Conservation (phyloP, 345 rosid species). For the Erysimum cheiranthoides region DNA sequence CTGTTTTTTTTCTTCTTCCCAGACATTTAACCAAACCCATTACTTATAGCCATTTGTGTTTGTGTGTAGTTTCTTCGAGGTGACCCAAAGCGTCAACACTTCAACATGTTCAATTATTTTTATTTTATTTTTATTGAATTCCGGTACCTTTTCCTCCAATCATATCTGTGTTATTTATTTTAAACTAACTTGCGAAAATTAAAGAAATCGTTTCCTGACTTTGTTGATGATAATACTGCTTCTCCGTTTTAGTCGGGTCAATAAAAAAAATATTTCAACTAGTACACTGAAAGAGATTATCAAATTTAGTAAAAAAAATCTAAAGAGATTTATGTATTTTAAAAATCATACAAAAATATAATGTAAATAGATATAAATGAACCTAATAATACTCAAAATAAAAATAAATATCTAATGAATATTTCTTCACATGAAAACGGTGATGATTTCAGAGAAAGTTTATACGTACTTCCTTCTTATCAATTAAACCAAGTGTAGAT, state of each 20-base stretch:
- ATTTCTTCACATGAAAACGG: neutral
- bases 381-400: neutral
- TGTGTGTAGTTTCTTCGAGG: conserved; percentile 42
- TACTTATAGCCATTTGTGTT: conserved; percentile 44
- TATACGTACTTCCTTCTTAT: neutral
- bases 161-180: conserved; percentile 31
- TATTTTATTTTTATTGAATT: conserved; percentile 28
- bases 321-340: neutral
- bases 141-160: conserved; percentile 38
- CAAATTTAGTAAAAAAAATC: neutral
- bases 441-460: neutral
- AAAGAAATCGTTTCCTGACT: conserved; percentile 27
- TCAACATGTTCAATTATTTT: conserved; percentile 44
- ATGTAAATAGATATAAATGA: neutral
- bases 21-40: conserved; percentile 37
- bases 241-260: conserved; percentile 30
- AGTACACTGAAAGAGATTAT: neutral
- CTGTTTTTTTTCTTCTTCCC: conserved; percentile 19
- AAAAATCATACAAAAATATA: neutral
- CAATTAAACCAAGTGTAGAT: conserved; percentile 20
- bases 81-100: conserved; percentile 72
- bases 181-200: conserved; percentile 16
- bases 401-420: neutral
- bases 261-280: conserved; percentile 14
- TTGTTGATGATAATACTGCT: conserved; percentile 32